Conservation (phyloP, 441 rosid species). For the Adansonia rubrostipa region DNA sequence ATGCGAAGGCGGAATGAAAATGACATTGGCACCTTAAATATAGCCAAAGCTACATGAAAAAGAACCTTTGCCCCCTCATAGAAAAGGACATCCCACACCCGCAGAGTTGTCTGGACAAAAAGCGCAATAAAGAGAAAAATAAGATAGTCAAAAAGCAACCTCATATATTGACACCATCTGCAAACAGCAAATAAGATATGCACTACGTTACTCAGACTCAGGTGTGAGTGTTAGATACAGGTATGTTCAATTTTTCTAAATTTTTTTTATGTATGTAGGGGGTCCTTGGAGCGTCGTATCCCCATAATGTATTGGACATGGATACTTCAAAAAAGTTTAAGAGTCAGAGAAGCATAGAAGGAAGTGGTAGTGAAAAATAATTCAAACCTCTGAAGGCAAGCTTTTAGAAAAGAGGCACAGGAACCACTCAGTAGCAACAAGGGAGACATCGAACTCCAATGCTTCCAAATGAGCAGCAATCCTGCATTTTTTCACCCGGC, state of each 20-base stretch:
- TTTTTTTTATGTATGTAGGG: too few relatives aligned
- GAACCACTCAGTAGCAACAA: constrained; percentile 98
- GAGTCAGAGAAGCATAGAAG: too few relatives aligned
- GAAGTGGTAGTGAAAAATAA: neutral
- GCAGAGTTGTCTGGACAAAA: constrained; percentile 75
- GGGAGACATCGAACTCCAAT: constrained; percentile 92
- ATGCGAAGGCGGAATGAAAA: constrained; percentile 13
- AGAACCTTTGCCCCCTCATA: constrained; percentile 95
- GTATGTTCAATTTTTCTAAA: too few relatives aligned
- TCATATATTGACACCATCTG: neutral
- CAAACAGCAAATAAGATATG: constrained; percentile 8
- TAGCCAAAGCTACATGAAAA: constrained; percentile 95
- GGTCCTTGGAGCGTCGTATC: too few relatives aligned
- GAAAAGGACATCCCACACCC: constrained; percentile 98
- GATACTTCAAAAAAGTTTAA: too few relatives aligned
- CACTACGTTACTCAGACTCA: too few relatives aligned
- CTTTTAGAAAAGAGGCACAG: constrained; percentile 97
- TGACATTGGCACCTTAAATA: constrained; percentile 69
- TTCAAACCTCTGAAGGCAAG: constrained; percentile 92
- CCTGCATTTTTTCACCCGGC: constrained; percentile 47
- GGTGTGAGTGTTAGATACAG: too few relatives aligned
- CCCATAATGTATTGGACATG: too few relatives aligned
- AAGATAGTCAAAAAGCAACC: constrained; percentile 15
- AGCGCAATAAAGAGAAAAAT: constrained; percentile 13
- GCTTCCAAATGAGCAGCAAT: constrained; percentile 87